phyloP scores from a whole-genome alignment of 208 protist species.

The Acanthamoeba royreba region DNA sequence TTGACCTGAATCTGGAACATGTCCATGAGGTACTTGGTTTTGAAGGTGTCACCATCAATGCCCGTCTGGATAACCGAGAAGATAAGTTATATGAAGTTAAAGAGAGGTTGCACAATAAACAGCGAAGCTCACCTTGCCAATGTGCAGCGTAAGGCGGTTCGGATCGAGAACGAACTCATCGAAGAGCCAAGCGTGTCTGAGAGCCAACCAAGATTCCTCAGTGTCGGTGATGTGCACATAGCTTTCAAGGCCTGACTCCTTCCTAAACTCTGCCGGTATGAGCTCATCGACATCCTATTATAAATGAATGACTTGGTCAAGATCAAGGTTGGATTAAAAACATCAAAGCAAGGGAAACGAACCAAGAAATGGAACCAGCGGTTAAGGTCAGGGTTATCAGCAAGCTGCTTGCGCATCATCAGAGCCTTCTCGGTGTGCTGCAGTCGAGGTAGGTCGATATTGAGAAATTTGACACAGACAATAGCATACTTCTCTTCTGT shows the following conservation, averaged over 20 bases:
- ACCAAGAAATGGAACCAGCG: conserved; percentile 13
- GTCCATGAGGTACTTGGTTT: conserved; percentile 52
- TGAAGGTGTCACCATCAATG: conserved; percentile 49
- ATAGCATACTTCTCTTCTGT: no score
- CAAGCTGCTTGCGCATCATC: conserved; percentile 27
- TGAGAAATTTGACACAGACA: no score
- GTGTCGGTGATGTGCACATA: conserved; percentile 27
- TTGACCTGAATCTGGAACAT: conserved; percentile 53
- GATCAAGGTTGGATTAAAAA: no score
- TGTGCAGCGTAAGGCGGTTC: conserved; percentile 46
- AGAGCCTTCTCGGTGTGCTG: conserved; percentile 15
- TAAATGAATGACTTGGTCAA: no score
- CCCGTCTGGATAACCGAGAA: neutral
- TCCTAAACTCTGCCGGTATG: conserved; percentile 41
- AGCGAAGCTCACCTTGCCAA: neutral
- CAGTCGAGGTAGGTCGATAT: no score
- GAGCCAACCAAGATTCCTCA: neutral
- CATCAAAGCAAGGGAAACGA: no score
- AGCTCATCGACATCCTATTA: conserved; percentile 32
- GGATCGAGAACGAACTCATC: conserved; percentile 55
- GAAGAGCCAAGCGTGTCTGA: neutral
- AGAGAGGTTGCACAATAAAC: neutral
- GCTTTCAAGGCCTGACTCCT: neutral
- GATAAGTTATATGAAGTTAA: neutral
- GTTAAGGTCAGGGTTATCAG: conserved; percentile 19